phyloP scores from a whole-genome alignment of 169 alveolate species.

The Cardiosporidium cionae region DNA sequence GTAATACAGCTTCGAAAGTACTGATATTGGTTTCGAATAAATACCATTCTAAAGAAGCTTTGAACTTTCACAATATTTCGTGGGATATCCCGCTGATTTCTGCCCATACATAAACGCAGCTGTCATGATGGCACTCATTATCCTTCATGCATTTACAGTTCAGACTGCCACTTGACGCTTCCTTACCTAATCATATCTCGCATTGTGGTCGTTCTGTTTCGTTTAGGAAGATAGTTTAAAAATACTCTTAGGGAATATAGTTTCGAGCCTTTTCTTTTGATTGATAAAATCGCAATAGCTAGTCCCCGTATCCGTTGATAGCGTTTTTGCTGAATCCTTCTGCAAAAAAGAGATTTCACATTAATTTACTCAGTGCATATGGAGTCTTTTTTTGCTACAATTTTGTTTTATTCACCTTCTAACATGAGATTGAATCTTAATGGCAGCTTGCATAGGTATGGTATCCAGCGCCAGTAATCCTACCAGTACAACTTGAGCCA shows the following conservation, averaged over 20 bases:
- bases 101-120: neutral
- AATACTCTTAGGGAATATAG: constrained; percentile 46
- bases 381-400: too few relatives aligned
- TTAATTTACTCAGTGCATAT: too few relatives aligned
- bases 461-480: constrained; percentile 3
- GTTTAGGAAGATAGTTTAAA: constrained; percentile 41
- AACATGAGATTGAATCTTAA: constrained; percentile 17
- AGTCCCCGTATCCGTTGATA: constrained; percentile 34
- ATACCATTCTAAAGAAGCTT: constrained; percentile 52
- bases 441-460: constrained; percentile 28
- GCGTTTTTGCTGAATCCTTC: constrained; percentile 28
- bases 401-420: constrained; percentile 9
- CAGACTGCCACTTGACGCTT: too few relatives aligned
- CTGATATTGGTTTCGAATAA: constrained; percentile 45
- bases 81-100: constrained; percentile 38
- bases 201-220: constrained; percentile 37
- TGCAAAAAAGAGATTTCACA: too few relatives aligned
- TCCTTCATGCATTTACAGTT: too few relatives aligned
- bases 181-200: constrained; percentile 45
- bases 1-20: constrained; percentile 32
- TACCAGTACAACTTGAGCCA: constrained; percentile 19
- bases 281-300: constrained; percentile 40
- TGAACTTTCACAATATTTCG: constrained; percentile 43
- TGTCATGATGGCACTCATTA: too few relatives aligned
- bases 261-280: constrained; percentile 54